Base-by-base conservation (phyloP, 1,284 basidiomycete genomes). In the Pterulicium gracile region DNA sequence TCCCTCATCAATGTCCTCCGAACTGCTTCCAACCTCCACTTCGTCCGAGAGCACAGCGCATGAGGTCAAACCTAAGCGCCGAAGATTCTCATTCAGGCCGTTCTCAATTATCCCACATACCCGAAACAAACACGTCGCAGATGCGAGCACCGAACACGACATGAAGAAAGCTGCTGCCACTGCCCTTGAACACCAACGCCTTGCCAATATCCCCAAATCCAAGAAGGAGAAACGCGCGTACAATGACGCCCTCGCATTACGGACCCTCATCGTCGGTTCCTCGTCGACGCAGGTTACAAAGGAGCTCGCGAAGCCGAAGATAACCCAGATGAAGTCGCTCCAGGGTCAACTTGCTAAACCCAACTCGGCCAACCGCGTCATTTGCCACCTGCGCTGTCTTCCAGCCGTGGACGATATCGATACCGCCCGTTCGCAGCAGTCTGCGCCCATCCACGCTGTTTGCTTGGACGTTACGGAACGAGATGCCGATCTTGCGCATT, bases 381-480 rank as follows among this genome's bases (percentile, higher is more conserved):
- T 88, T 52, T 65, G 71, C 13, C 76, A 86, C 46, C 68, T 88
- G 10, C 76, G 75, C 40, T 55, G 65, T 19, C 61, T 87, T 47
- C 70, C 77, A 47, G 53, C 62, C 3, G 58, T 62, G 21, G 65
- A 65, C 24, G 15, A 5, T 39, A 13, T 18, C 7, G 62, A 56
- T 4, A 48, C 63, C 14, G 61, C 57, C 52, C 49, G 51, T 48
- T 52, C 22, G 52, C 52, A 49, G 54, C 47, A 40, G 47, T 49
- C 45, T 43, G 53, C 45, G 51, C 81, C 81, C n/a, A 83, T 88
- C 20, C 84, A 79, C 53, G 85, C 83, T 2, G 83, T 88, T 20
- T 87, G 81, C 55, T 69, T 88, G 36, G 69, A 68, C 21, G 66
- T 69, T 52, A 60, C 75, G 3, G 85, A 89, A 47, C 67, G 58